Base-by-base conservation (phyloP, 164 flowering plant genomes). In the Euptelea pleiosperma region DNA sequence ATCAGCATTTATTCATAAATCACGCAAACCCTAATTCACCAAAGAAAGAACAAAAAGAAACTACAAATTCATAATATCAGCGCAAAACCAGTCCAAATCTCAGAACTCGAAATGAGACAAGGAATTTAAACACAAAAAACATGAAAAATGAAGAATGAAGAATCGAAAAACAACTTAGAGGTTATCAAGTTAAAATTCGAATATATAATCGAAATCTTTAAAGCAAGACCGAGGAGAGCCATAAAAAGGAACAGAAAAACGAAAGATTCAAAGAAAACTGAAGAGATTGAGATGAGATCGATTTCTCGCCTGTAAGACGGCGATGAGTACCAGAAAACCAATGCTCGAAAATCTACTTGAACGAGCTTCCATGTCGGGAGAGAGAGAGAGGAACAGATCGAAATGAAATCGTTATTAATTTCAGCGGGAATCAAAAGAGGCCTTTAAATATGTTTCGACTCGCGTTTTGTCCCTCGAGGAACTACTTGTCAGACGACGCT, bases 221-320 rank as follows among this genome's bases (percentile, higher is more conserved):
- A 31, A 10, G 6, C 11, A 33, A 29, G 21, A n/a, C n/a, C n/a
- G n/a, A 11, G 14, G 18, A 42, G 15, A 18, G 11, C 40, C 15
- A 21, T 8, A 19, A 33, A 24, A 18, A 24, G 6, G 25, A 26
- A 15, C 28, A 24, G 6, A 59, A 24, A 10, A 48, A 6, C 11
- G 29, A 22, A 15, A 46, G 25, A 9, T 6, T 14, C 25, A 8
- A 39, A 8, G 14, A 55, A 26, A 24, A 3, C 26, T 2, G 2
- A 33, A 1, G 24, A 46, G 24, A n/a, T 2, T 3, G 15, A 25
- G 0, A 37, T 11, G 36, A 37, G 21, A 60, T 50, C 45, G 40
- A 60, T 19, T 12, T 35, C 56, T 39, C 29, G 18, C 64, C 57
- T 60, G 64, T 6, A 29, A 50, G n/a, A 60, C 5, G n/a, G 40